Base-by-base conservation (phyloP, 2,329 filamentous ascomycete genomes). In the Colletotrichum abscissum region DNA sequence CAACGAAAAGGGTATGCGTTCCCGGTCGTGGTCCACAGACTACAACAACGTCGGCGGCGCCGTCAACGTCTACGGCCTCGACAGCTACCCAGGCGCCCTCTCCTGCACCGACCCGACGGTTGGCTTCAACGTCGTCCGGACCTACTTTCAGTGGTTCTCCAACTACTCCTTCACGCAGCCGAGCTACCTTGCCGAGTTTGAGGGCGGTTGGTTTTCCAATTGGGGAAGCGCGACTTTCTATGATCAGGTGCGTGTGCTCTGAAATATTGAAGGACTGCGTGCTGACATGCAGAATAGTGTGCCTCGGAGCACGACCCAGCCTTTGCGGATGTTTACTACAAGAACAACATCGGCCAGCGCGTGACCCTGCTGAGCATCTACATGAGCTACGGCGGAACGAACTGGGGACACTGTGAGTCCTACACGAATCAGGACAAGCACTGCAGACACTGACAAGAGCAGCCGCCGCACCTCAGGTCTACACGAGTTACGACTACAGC, bases 331-430 rank as follows among this genome's bases (percentile, higher is more conserved):
- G 91, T 96, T 0, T 94, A 95, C 78, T 94, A 95, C 81, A 96
- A 95, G 86, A 94, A 95, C 76, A 86, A 91, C 63, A 89, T 92
- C 64, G 90, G 90, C 54, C 89, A 92, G 26, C 91, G 91, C 0
- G 88, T 92, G 3, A 91, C 89, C 0, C 89, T 96, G 12, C 84
- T 95, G 70, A 95, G 92, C 76, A 79, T 94, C 1, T 95, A 95
- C 80, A 95, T 95, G 94, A 92, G 88, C 1, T 94, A 88, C 76
- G 94, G 94, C 19, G 94, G 94, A 7, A 95, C 94, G 0, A 97
- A 96, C 79, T 96, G 93, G 94, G 94, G 94, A 0, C 95, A 95
- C 74, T 22, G 62, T 75, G 22, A 73, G 70, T 60, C 5, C 3
- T 19, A 16, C 11, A 2, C 14, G 19, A 5, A 12, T 2, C n/a